Conservation (phyloP, 108 stramenopile genomes). For the Aurantiochytrium sp. region DNA sequence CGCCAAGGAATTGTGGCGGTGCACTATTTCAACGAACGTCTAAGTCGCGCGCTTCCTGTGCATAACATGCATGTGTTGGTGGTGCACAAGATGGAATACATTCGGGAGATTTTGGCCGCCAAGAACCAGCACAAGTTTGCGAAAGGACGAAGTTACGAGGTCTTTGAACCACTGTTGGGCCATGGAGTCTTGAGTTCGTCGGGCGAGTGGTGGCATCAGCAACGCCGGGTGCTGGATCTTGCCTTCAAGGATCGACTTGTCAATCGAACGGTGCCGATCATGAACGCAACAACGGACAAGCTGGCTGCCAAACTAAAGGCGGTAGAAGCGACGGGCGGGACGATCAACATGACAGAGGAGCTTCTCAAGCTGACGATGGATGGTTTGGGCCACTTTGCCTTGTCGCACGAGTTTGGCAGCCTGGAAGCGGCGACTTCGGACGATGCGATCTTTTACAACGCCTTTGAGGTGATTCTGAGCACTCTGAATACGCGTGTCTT, state of each 20-base stretch:
- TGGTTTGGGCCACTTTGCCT: background rate
- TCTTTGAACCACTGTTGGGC: background rate
- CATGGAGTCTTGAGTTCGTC: background rate
- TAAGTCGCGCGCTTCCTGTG: too few species aligned
- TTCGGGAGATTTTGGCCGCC: background rate
- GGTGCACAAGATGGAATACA: too few species aligned
- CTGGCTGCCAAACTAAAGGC: background rate
- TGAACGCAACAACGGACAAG: background rate
- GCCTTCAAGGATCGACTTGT: background rate
- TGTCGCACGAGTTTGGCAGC: background rate
- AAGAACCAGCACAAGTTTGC: background rate
- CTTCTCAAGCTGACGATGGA: background rate
- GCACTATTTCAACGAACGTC: too few species aligned
- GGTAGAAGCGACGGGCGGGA: background rate
- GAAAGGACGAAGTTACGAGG: background rate
- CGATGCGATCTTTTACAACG: background rate
- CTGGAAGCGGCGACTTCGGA: background rate
- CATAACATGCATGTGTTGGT: too few species aligned
- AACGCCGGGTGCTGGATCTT: background rate
- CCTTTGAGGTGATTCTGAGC: background rate
- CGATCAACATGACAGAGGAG: background rate
- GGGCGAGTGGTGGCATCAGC: background rate
- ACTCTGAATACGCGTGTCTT: background rate
- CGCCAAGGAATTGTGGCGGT: too few species aligned
- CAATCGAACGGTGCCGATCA: background rate